Conservation (phyloP, 2,329 filamentous ascomycete genomes). For the Aspergillus awamori region DNA sequence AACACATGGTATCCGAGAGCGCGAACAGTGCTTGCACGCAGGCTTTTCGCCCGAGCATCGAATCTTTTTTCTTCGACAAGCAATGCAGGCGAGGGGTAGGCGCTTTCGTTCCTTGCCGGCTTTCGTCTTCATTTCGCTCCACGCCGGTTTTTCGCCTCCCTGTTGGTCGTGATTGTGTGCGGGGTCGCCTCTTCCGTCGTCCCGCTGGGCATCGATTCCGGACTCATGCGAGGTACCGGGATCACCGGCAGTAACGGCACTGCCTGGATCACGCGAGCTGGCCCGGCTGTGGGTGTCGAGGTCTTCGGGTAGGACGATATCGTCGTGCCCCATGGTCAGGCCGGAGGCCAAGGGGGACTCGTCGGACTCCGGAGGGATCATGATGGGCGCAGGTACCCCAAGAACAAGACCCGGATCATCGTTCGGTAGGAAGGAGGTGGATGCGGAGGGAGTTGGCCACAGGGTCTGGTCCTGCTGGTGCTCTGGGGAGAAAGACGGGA, state of each 20-base stretch:
- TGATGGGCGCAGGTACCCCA: conserved; percentile 43
- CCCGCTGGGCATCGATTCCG: conserved; percentile 24
- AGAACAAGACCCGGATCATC: conserved; percentile 37
- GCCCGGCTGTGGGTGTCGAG: conserved; percentile 39
- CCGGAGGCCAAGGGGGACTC: conserved; percentile 34
- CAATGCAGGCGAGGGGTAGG: conserved; percentile 89
- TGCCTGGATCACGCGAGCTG: conserved; percentile 40
- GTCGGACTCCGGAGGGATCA: conserved; percentile 41
- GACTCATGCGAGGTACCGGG: conserved; percentile 23
- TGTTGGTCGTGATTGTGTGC: conserved; percentile 39
- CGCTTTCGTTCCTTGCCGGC: conserved; percentile 95
- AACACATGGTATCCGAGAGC: conserved; percentile 90
- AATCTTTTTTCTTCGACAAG: conserved; percentile 95
- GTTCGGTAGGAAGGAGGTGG: conserved; percentile 27
- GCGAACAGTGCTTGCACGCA: conserved; percentile 91
- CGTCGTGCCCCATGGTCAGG: conserved; percentile 31
- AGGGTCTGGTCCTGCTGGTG: conserved; percentile 9
- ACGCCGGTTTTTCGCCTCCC: conserved; percentile 63
- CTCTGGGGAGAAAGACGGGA: conserved; percentile 13
- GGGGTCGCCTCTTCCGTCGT: conserved; percentile 26
- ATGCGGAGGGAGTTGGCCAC: conserved; percentile 10
- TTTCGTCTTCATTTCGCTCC: conserved; percentile 85
- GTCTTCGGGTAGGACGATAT: conserved; percentile 33
- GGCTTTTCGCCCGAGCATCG: conserved; percentile 97
- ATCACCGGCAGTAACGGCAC: conserved; percentile 29